phyloP scores from a whole-genome alignment of 2,329 filamentous ascomycete species.

The Chrysosporium keratinophilum region DNA sequence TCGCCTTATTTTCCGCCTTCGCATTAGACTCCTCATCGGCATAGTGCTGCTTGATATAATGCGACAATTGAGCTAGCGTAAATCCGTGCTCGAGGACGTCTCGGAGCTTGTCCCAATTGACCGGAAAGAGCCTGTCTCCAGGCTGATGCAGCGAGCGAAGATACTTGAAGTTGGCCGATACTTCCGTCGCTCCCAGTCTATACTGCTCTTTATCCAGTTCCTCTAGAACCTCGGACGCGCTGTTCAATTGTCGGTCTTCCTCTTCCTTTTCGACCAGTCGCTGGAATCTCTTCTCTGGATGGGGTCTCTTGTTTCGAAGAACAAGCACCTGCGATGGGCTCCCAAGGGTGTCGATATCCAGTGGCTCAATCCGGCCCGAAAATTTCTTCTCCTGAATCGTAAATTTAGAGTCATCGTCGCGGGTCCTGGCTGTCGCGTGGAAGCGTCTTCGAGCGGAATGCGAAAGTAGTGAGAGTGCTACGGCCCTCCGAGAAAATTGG shows the following conservation, averaged over 20 bases:
- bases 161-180: slow-evolving; percentile 23
- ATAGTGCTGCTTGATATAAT: slow-evolving; percentile 22
- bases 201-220: slow-evolving; percentile 13
- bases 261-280: slow-evolving; percentile 5
- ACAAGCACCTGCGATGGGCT: slow-evolving; percentile 12
- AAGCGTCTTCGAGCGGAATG: not conserved
- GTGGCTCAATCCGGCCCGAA: not conserved
- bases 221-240: slow-evolving; percentile 13
- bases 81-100: slow-evolving; percentile 28
- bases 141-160: slow-evolving; percentile 20
- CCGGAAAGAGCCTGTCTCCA: slow-evolving; percentile 20
- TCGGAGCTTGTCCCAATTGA: slow-evolving; percentile 26
- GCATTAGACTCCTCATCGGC: not conserved
- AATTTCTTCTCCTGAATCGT: not conserved
- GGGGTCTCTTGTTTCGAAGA: not conserved
- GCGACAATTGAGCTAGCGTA: slow-evolving; percentile 25
- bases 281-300: not conserved
- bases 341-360: slow-evolving; percentile 6
- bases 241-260: slow-evolving; percentile 10
- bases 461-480: not conserved
- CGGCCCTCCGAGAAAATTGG: not conserved
- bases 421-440: not conserved
- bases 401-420: not conserved
- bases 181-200: slow-evolving; percentile 10
- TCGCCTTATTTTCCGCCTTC: not conserved